Evolutionary conservation across 768 basidiomycete genomes (phyloP), one percentile per base, ranked within the genome.

Genomic region (Phanerochaete sordida): DNA sequence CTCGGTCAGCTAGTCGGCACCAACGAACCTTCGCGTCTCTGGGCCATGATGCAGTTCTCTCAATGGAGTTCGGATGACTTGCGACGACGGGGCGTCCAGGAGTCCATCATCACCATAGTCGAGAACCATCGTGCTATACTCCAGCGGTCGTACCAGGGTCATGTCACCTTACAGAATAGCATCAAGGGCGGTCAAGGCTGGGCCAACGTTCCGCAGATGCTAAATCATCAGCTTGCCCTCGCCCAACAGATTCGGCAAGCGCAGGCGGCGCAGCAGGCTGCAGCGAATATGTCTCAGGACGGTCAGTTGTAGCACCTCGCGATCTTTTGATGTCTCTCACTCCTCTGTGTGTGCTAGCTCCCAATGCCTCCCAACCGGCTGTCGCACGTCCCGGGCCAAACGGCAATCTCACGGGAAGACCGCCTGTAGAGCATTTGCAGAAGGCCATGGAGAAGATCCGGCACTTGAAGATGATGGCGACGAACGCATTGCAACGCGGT

Each of bases 101-200:
- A 84, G 23, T 62, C 75, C 49, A 70, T 83, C 57, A 85, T 91
- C 49, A 60, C 71, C 31, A 76, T 83, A 59, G 81, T 90, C 37
- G 89, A 91, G 65, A 63, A 64, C 3, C 69, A 87, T 64, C 83
- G 88, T 43, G 0, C 65, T 4, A 62, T 58, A 57, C 75, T 74
- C 12, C 67, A 63, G 64, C 45, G 52, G 1, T 59, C 39, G 27
- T 28, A 61, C 21, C 63, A 68, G 44, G 56, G 27, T 7, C 71
- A 69, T 56, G 23, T 50, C 19, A 30, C n/a, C 15, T 57, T 43
- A 43, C 56, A 48, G 26, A 44, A 59, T 9, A 33, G n/a, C n/a
- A n/a, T 19, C 47, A 60, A 43, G 45, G 28, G 24, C 26, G 9
- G 23, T 9, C 59, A 19, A 39, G 19, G 37, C 55, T 23, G 46